Evolutionary conservation across 73 alveolate genomes (phyloP).

Genomic region (Loxodes magnus): DNA sequence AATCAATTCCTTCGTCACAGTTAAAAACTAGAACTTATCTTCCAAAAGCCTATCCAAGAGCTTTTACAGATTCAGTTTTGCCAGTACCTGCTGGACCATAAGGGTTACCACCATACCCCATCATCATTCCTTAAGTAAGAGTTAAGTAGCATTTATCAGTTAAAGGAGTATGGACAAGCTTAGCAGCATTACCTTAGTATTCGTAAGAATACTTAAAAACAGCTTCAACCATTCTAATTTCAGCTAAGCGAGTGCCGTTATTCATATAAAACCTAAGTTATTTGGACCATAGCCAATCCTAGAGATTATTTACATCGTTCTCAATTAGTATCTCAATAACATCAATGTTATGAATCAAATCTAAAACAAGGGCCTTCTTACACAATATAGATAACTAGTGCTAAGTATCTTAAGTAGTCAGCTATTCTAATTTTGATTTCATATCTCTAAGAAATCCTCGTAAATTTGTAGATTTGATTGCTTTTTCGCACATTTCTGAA

Average conservation of each 20-base stretch:
- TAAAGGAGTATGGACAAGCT: slow-evolving; percentile 99
- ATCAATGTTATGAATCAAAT: slow-evolving; percentile 96
- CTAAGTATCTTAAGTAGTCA: slow-evolving; percentile 72
- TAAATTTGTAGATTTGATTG: slow-evolving; percentile 52
- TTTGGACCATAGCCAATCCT: slow-evolving; percentile 97
- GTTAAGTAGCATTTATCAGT: slow-evolving; percentile 99
- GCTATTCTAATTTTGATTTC: slow-evolving; percentile 50
- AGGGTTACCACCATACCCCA: slow-evolving; percentile 99
- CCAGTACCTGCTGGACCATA: slow-evolving; percentile 99
- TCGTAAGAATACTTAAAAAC: slow-evolving; percentile 85
- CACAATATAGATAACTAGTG: slow-evolving; percentile 56
- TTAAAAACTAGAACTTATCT: slow-evolving; percentile 98
- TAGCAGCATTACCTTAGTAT: slow-evolving; percentile 99
- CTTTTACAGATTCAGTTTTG: slow-evolving; percentile 99
- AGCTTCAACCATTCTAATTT: slow-evolving; percentile 95
- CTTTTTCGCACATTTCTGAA: slow-evolving; percentile 37
- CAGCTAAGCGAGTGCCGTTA: slow-evolving; percentile 38
- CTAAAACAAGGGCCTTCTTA: slow-evolving; percentile 92
- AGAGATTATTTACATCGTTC: slow-evolving; percentile 56
- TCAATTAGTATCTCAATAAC: slow-evolving; percentile 77
- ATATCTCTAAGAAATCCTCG: slow-evolving; percentile 32
- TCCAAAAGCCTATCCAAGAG: slow-evolving; percentile 99
- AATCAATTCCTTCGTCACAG: slow-evolving; percentile 99
- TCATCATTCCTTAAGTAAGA: slow-evolving; percentile 96
- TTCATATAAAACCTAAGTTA: slow-evolving; percentile 85